phyloP scores from a whole-genome alignment of 169 alveolate species.

The Plasmodium coatneyi region DNA sequence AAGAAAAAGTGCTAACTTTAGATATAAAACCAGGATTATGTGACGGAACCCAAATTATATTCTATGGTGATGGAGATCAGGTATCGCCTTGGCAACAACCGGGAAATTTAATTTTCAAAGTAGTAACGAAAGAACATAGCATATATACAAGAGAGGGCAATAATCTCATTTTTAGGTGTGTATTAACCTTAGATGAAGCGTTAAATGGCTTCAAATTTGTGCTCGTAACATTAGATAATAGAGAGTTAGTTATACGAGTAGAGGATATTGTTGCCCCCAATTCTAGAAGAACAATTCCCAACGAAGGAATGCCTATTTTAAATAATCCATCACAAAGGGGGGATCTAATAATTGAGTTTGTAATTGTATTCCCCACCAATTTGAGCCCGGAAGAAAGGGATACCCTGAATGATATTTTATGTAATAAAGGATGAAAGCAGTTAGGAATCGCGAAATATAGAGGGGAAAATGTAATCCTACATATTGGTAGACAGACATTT shows the following conservation, averaged over 20 bases:
- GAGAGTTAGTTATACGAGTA: constrained; percentile 83
- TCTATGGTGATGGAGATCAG: constrained; percentile 89
- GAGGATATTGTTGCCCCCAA: constrained; percentile 86
- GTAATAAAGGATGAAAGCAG: not conserved
- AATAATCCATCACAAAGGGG: constrained; percentile 84
- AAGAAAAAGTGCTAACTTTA: constrained; percentile 82
- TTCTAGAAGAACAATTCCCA: constrained; percentile 83
- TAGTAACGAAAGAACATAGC: constrained; percentile 83
- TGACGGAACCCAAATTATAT: constrained; percentile 87
- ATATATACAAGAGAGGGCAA: constrained; percentile 84
- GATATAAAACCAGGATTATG: constrained; percentile 89
- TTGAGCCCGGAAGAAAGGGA: constrained; percentile 82
- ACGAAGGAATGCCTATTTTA: constrained; percentile 86
- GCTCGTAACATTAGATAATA: constrained; percentile 88
- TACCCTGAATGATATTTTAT: constrained; percentile 8
- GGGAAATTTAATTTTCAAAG: constrained; percentile 85
- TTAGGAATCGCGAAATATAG: not conserved
- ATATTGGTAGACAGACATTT: not conserved
- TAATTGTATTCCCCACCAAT: constrained; percentile 82
- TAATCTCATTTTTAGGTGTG: constrained; percentile 83
- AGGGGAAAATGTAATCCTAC: not conserved
- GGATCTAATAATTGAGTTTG: constrained; percentile 86
- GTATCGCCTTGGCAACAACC: constrained; percentile 84
- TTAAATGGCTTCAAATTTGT: constrained; percentile 87
- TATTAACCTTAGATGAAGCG: constrained; percentile 86